These are phyloP conservation scores for Emergomyces orientalis DNA, from an alignment of 2,329 filamentous ascomycete species.

Conservation along the genomic window DNA sequence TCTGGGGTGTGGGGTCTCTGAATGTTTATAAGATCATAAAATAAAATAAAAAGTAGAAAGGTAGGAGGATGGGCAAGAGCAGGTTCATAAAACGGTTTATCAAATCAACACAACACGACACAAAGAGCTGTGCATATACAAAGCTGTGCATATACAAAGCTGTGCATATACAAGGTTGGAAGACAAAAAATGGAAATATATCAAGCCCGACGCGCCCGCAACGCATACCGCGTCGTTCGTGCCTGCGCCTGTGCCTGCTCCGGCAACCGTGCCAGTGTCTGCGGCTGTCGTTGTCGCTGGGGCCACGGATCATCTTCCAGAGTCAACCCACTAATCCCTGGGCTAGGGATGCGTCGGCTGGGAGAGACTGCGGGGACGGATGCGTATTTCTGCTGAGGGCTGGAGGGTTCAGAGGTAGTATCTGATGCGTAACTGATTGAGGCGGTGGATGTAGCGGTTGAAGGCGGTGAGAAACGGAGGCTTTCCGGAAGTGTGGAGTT, in stretches of 20 bases:
- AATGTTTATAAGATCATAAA: background rate
- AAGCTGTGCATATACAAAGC: background rate
- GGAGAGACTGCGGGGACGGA: conserved; percentile 2
- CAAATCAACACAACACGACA: background rate
- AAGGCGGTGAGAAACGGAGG: conserved; percentile 12
- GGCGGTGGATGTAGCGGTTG: conserved; percentile 12
- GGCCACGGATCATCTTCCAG: conserved; percentile 5
- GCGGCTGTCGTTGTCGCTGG: background rate
- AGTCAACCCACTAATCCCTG: conserved; percentile 13
- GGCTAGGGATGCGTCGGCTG: conserved; percentile 8
- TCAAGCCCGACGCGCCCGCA: conserved; percentile 1
- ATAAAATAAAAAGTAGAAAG: background rate
- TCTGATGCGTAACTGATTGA: conserved; percentile 15
- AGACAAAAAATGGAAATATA: background rate
- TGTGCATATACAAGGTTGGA: background rate
- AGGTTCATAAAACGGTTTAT: background rate
- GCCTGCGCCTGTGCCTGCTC: background rate
- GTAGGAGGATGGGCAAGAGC: background rate
- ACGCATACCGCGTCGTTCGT: conserved; percentile 2
- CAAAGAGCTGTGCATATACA: background rate
- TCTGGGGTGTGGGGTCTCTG: background rate
- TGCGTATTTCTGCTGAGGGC: conserved; percentile 11
- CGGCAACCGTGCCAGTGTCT: background rate
- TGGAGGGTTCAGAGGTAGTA: conserved; percentile 14
- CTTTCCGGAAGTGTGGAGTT: conserved; percentile 13